These are phyloP conservation scores for Metschnikowia cubensis DNA, from an alignment of 805 yeast genomes.

Conservation along the genomic window DNA sequence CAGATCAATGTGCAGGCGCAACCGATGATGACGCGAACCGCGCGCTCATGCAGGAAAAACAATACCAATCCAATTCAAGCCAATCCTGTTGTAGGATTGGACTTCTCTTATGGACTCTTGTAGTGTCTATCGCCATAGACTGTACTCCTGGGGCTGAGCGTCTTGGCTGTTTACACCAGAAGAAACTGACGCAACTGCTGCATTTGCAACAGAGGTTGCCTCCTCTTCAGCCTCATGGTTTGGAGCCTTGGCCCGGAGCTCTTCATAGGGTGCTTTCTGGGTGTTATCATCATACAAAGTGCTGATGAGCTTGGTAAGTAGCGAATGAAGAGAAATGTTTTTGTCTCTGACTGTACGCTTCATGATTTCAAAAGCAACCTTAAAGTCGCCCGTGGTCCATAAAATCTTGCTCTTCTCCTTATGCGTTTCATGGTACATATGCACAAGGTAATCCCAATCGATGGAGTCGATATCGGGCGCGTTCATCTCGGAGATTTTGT, in stretches of 20 bases:
- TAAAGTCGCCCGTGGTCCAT: conserved; percentile 63
- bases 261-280: conserved; percentile 7
- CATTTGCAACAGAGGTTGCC: conserved; percentile 33
- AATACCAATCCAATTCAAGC: not conserved
- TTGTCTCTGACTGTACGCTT: conserved; percentile 46
- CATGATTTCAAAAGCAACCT: conserved; percentile 58
- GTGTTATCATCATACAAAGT: conserved; percentile 6
- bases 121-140: conserved; percentile 29
- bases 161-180: conserved; percentile 26
- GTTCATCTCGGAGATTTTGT: conserved; percentile 25
- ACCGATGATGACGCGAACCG: not conserved
- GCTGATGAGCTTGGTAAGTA: conserved; percentile 14
- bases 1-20: conserved; percentile 1
- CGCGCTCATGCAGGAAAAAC: not conserved
- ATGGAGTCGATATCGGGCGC: conserved; percentile 25
- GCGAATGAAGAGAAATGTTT: conserved; percentile 12
- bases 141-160: conserved; percentile 33
- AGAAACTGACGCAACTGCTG: conserved; percentile 37
- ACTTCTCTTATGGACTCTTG: not conserved
- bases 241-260: conserved; percentile 8
- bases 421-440: conserved; percentile 26
- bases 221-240: conserved; percentile 19
- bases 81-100: no score
- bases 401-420: conserved; percentile 16
- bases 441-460: conserved; percentile 35